Percentiles rank a stretch among this genome's conserved stretches.
Conservation (phyloP, 495 filamentous ascomycete species). For the Trichoderma gamsii region DNA sequence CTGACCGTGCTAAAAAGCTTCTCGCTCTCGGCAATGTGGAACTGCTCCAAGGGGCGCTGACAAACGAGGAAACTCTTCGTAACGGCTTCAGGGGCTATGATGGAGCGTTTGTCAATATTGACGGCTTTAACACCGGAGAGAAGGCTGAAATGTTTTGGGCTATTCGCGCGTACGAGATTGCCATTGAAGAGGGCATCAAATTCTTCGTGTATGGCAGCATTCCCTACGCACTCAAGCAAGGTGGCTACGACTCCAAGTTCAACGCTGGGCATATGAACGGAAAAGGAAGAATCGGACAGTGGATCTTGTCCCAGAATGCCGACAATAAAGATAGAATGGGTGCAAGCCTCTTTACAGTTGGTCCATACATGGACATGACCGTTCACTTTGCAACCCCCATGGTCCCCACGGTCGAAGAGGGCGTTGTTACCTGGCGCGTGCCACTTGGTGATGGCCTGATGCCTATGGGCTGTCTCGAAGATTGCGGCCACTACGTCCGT, state of each 20-base stretch:
- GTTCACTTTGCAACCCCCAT: not conserved
- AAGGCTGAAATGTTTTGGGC: not conserved
- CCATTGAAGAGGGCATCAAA: constrained; percentile 1
- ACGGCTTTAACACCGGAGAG: not conserved
- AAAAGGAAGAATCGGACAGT: constrained; percentile 1
- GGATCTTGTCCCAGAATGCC: not conserved
- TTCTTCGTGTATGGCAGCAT: constrained; percentile 3
- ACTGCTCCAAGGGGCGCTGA: not conserved
- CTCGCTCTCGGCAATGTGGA: constrained; percentile 8
- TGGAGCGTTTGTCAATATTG: not conserved
- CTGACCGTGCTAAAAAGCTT: not conserved
- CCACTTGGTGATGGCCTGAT: constrained; percentile 32
- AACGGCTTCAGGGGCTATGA: not conserved
- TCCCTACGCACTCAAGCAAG: not conserved
- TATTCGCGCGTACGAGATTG: constrained; percentile 1
- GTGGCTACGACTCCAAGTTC: constrained; percentile 1
- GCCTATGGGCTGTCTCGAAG: constrained; percentile 43
- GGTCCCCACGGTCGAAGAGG: constrained; percentile 7
- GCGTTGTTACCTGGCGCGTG: not conserved
- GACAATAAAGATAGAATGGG: constrained; percentile 1
- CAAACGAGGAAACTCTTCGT: not conserved
- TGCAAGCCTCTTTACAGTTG: not conserved
- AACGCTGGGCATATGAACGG: not conserved
- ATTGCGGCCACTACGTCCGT: constrained; percentile 46
- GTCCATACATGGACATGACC: not conserved